Evolutionary conservation across 2,329 filamentous ascomycete species (phyloP), one percentile per base, ranked within the genome.

Genomic region (Colletotrichum destructivum): DNA sequence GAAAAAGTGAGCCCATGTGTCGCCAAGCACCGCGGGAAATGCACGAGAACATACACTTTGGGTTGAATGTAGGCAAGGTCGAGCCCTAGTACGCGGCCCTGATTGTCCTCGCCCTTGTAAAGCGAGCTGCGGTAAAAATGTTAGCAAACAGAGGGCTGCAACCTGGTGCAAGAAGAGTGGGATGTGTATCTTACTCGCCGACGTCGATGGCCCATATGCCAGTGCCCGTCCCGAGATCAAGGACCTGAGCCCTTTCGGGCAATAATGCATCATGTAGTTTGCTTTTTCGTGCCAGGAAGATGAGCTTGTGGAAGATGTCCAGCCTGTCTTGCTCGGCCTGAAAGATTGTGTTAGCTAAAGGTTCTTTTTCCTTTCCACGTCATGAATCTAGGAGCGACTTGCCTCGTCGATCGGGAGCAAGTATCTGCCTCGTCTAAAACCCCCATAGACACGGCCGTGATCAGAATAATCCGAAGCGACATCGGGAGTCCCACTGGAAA

Each of bases 141-240:
- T 73, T 44, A 73, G 71, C 66, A 18, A 46, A 91, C 91, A 62
- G 88, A 8, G 11, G 51, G 57, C 21, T 55, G 26, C 16, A n/a
- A 51, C 13, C 21, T 42, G 40, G 40, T 16, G 59, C 35, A n/a
- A 21, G 38, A 35, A 35, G 16, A 31, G 8, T 11, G 23, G 38
- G n/a, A 46, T 46, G 35, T 51, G 35, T 7, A 16, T 80, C 90
- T 83, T 85, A 94, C 88, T 93, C 91, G 74, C 93, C 93, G 83
- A 98, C 92, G 75, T 96, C 93, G 76, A 97, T 93, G 51, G 93
- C 90, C 96, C 96, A 98, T 73, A 97, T 96, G 49, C 94, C 95
- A 1, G 94, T 97, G 23, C 95, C 96, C 74, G 93, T 95, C 52
- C 95, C 96, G 65, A 98, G 79, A 77, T 93, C 91, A 52, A 93